phyloP scores from a whole-genome alignment of 129 eudicot species.

The Pulicaria dysenterica region DNA sequence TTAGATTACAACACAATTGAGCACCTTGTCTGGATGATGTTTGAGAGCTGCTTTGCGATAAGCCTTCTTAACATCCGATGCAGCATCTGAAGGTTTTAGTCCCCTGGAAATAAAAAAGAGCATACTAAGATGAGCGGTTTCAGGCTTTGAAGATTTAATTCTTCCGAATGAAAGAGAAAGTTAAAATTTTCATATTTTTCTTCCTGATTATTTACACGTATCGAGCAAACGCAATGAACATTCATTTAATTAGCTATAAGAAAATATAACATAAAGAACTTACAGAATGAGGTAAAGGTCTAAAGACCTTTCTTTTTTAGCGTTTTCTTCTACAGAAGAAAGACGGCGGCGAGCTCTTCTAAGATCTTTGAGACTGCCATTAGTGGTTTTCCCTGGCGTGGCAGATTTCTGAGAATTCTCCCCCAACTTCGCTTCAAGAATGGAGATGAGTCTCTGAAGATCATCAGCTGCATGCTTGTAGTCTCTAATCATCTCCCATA shows the following conservation, averaged over 20 bases:
- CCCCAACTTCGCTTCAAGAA: conserved; percentile 55
- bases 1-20: neutral
- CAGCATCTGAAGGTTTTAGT: conserved; percentile 64
- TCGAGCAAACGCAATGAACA: no score
- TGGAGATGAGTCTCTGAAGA: conserved; percentile 55
- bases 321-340: conserved; percentile 59
- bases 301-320: conserved; percentile 57
- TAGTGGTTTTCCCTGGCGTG: conserved; percentile 38
- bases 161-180: no score
- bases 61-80: conserved; percentile 89
- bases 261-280: conserved; percentile 31
- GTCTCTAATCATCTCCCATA: conserved; percentile 92
- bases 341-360: conserved; percentile 69
- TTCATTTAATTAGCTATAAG: no score
- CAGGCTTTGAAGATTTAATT: no score
- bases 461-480: conserved; percentile 79
- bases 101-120: conserved; percentile 55
- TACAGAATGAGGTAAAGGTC: conserved; percentile 80
- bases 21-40: conserved; percentile 99
- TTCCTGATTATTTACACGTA: no score
- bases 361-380: conserved; percentile 61
- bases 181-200: no score
- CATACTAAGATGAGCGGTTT: no score
- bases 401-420: conserved; percentile 48
- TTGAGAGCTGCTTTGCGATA: conserved; percentile 93